Conservation (phyloP, 2,329 filamentous ascomycete species). For the Arthrocladium fulminans region DNA sequence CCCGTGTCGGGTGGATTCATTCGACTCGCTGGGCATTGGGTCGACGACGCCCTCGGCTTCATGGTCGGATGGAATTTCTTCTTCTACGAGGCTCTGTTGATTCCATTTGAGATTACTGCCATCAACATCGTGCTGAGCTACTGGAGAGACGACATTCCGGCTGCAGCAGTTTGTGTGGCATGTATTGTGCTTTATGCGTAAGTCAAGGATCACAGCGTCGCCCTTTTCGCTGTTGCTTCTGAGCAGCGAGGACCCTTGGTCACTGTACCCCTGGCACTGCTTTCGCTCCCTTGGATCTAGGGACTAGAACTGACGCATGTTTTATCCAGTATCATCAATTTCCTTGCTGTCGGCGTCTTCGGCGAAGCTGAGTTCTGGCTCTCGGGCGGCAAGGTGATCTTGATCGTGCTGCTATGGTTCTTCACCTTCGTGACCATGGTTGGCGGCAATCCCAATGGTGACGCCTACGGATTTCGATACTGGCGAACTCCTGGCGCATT, state of each 20-base stretch:
- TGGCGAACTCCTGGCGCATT: constrained; percentile 44
- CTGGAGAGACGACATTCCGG: constrained; percentile 31
- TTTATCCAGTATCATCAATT: constrained; percentile 54
- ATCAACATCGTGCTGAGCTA: constrained; percentile 33
- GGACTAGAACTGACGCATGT: background rate
- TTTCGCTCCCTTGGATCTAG: background rate
- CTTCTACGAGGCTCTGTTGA: constrained; percentile 33
- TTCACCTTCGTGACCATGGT: constrained; percentile 79
- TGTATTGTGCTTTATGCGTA: constrained; percentile 34
- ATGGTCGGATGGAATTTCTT: constrained; percentile 43
- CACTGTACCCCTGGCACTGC: too few species aligned
- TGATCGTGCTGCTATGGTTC: constrained; percentile 61
- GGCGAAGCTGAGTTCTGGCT: constrained; percentile 70
- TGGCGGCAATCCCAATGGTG: constrained; percentile 65
- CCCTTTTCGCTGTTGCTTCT: too few species aligned
- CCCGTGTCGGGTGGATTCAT: constrained; percentile 9
- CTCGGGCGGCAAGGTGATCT: constrained; percentile 60
- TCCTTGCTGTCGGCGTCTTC: constrained; percentile 67
- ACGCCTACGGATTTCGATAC: constrained; percentile 64
- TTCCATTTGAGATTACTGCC: constrained; percentile 36
- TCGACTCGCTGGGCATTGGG: constrained; percentile 31
- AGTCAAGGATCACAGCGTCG: too few species aligned
- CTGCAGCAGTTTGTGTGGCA: constrained; percentile 30
- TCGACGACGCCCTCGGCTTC: constrained; percentile 38
- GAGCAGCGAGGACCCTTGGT: too few species aligned